Base-by-base conservation (phyloP, 2,329 filamentous ascomycete genomes). In the Fusarium siculi region DNA sequence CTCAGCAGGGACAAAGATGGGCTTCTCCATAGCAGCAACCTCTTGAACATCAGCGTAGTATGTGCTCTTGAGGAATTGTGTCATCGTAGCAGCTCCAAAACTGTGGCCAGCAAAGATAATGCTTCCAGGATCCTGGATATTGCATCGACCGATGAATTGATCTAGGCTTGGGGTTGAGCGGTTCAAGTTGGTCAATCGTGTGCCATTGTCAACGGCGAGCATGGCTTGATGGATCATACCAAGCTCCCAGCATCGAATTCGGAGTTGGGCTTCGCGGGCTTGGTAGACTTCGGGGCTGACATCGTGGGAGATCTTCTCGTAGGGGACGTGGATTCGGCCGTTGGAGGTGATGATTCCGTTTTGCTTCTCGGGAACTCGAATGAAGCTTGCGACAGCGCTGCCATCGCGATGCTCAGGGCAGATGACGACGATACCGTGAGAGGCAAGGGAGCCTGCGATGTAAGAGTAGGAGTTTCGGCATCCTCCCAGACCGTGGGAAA, bases 391-490 rank as follows among this genome's bases (percentile, higher is more conserved):
- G 4, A 94, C 92, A 6, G 92, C 88, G 79, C 92, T 95, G 57
- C 93, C 93, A 77, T 97, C 94, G 49, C 94, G 88, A 79, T 97
- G 94, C 77, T 97, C 94, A 1, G 93, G 90, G 64, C 93, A 94
- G 59, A 96, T 84, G 5, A 97, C 93, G 12, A 96, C 90, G 28
- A 95, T 86, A 44, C 94, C 94, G 77, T 96, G 91, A 25, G 93
- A 94, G 9, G 94, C 93, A 34, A 97, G 83, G 1, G 93, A 93
- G 21, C 93, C 93, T 23, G 89, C 92, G 30, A 97, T 84, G 78
- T 95, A 92, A n/a, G 93, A 96, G 83, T 97, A 97, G 16, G 93
- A 90, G 77, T 96, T 96, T 73, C 93, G 88, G 67, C 90, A 92
- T 42, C 94, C 94, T 42, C 93, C 94, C 3, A 97, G 86, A 2